Conservation (phyloP, 805 yeast genomes). For the Teunomyces gatunensis region DNA sequence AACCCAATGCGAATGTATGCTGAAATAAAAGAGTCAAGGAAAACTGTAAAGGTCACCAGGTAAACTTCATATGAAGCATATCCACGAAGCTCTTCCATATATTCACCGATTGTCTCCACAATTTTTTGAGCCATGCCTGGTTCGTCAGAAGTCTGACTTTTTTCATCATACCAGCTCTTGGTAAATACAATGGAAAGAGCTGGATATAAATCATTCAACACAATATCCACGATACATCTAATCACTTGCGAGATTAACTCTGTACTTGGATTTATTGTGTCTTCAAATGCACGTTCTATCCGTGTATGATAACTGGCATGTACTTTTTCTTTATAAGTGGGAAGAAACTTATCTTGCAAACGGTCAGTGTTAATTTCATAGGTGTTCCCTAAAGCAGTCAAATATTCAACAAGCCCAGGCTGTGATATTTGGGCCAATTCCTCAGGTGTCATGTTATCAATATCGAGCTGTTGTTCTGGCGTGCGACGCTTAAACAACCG, state of each 20-base stretch:
- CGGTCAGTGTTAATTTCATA: constrained; percentile 74
- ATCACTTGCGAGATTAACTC: constrained; percentile 80
- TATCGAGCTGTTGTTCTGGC: constrained; percentile 18
- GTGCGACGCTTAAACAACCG: constrained; percentile 28
- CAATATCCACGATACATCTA: constrained; percentile 61
- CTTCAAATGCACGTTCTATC: constrained; percentile 36
- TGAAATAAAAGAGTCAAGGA: constrained; percentile 37
- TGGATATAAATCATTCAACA: constrained; percentile 66
- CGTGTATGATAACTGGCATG: constrained; percentile 38
- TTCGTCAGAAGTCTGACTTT: constrained; percentile 26
- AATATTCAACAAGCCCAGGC: constrained; percentile 78
- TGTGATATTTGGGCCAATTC: constrained; percentile 35
- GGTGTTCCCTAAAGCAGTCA: constrained; percentile 81
- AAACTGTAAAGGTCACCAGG: constrained; percentile 35
- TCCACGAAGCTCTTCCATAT: constrained; percentile 60
- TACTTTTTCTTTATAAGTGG: constrained; percentile 59
- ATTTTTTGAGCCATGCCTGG: constrained; percentile 55
- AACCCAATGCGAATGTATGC: constrained; percentile 39
- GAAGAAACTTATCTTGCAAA: constrained; percentile 63
- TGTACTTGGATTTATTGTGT: constrained; percentile 57
- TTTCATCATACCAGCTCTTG: constrained; percentile 67
- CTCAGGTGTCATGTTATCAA: constrained; percentile 41
- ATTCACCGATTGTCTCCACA: constrained; percentile 72
- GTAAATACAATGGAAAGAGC: constrained; percentile 64
- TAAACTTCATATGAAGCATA: constrained; percentile 42